Evolutionary conservation across 1,139 yeast species (phyloP), one percentile per base, ranked within the genome.

Genomic region (Pichia sp.): DNA sequence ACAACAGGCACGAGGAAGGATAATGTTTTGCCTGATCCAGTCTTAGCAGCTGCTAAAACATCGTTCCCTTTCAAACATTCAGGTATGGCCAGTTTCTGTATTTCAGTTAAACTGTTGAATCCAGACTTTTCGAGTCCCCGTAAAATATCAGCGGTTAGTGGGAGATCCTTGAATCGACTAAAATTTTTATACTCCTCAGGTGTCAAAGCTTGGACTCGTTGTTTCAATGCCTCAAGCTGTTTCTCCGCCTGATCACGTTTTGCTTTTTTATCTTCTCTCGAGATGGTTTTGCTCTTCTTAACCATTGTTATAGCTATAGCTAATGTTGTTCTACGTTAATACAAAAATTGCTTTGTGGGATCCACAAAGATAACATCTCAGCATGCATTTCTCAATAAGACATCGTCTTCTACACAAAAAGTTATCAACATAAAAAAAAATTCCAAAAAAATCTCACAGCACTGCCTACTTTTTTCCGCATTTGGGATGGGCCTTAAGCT

Each of bases 11-110:
- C 78, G 60, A 93, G 73, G 63, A 93, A 93, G 3, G 98, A 96
- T 55, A 93, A 70, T 0, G 99, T 93, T 67, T 93, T 93, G 47
- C 99, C 99, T 1, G 96, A 89, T 2, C 99, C 99, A 0, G 99
- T 93, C 62, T 84, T 83, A 19, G 99, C 99, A 22, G 97, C 95
- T 26, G 91, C 98, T 60, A 93, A 74, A 9, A 93, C 70, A 70
- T 95, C 99, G 46, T 82, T 76, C 0, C 95, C 95, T 61, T 87
- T 82, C 56, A 93, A 73, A 0, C 96, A 84, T 18, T 78, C 71
- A 0, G 95, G 87, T 36, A 93, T 87, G 4, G 96, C 77, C 50
- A 82, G 82, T 59, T 78, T 80, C 64, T 93, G 99, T 53, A 93
- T 88, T 52, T 87, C 96, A 0, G 99, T 93, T 71, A 90, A 69